Conservation (phyloP, 1,139 yeast genomes). For the Dujonia santamariae region DNA sequence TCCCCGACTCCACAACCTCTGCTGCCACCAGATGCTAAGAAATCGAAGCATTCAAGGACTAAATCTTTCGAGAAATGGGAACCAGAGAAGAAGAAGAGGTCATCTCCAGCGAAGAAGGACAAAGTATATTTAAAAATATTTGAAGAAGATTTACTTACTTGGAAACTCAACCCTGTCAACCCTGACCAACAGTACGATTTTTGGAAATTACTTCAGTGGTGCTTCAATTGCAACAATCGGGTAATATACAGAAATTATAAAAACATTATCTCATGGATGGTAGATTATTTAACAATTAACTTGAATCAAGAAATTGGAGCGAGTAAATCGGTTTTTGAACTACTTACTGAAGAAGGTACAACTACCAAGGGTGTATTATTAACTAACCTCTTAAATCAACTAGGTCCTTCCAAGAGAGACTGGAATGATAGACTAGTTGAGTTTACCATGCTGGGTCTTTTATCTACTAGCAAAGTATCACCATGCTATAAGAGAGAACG, state of each 20-base stretch:
- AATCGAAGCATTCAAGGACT: no score
- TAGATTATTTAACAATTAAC: constrained; percentile 5
- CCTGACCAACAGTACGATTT: constrained; percentile 3
- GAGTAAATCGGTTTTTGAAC: not conserved
- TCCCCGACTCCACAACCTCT: no score
- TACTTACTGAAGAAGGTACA: not conserved
- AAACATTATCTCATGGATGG: constrained; percentile 4
- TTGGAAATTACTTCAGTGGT: constrained; percentile 7
- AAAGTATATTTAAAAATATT: constrained; percentile 2
- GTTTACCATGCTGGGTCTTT: constrained; percentile 27
- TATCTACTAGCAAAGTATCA: constrained; percentile 8
- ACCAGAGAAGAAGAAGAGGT: not conserved
- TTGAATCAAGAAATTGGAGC: not conserved
- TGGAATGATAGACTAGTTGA: constrained; percentile 36
- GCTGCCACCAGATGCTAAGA: no score
- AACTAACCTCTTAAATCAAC: constrained; percentile 1
- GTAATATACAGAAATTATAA: constrained; percentile 3
- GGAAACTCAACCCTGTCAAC: constrained; percentile 3
- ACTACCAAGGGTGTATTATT: constrained; percentile 2
- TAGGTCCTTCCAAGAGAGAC: constrained; percentile 9
- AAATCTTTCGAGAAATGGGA: no score
- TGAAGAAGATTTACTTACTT: constrained; percentile 4
- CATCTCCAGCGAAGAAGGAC: constrained; percentile 3
- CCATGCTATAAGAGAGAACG: constrained; percentile 31
- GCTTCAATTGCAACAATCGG: constrained; percentile 6